These are phyloP conservation scores for Cryptosporidium felis DNA, from an alignment of 169 alveolate genomes.

Conservation along the genomic window DNA sequence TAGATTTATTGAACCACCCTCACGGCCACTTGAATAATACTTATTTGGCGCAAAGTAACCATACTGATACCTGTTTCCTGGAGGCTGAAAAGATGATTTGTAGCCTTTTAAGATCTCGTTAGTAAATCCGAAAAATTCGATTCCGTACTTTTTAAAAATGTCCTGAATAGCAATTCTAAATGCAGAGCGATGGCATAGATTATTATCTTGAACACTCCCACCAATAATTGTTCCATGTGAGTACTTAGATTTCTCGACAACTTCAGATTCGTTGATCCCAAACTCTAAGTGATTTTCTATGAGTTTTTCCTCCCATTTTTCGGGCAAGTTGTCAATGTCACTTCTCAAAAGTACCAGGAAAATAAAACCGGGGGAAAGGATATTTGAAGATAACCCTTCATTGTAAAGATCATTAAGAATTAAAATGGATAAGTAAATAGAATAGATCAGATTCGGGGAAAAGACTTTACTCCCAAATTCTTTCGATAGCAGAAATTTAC, in stretches of 20 bases:
- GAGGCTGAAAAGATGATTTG: neutral
- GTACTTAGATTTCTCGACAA: neutral
- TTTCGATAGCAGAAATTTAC: neutral
- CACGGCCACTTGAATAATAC: neutral
- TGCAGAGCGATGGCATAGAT: neutral
- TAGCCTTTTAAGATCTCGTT: neutral
- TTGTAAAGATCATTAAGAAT: neutral
- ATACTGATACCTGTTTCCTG: neutral
- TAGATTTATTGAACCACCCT: neutral
- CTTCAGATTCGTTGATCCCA: neutral
- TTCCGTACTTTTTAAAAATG: neutral
- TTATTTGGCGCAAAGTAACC: neutral
- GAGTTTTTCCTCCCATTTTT: neutral
- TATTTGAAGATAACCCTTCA: neutral
- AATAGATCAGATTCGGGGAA: neutral
- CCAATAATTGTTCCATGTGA: neutral
- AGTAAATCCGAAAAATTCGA: neutral
- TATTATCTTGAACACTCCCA: neutral
- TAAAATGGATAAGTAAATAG: neutral
- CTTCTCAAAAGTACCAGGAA: neutral
- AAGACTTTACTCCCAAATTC: neutral
- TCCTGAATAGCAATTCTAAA: neutral
- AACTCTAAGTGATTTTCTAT: neutral
- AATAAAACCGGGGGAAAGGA: conserved; percentile 12
- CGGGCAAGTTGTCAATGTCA: neutral